Base-by-base conservation (phyloP, 495 filamentous ascomycete species). In the Clohesyomyces aquaticus region DNA sequence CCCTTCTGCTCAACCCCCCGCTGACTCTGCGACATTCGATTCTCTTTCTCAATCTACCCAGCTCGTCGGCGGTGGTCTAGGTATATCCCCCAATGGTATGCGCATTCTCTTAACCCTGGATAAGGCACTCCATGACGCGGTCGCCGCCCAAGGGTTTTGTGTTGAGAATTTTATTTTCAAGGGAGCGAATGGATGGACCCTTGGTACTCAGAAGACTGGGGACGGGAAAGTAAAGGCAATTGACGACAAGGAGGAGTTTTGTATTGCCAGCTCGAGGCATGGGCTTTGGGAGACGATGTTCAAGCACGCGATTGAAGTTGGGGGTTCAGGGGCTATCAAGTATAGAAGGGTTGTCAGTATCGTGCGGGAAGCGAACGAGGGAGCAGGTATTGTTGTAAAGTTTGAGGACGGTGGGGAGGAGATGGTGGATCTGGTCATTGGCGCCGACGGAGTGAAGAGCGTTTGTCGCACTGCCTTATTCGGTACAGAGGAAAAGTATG, bases 361-460 rank as follows among this genome's bases (percentile, higher is more conserved):
- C 21, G 47, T 27, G 21, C 26, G 29, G 19, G 25, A 48, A 3
- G 50, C 55, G 11, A 29, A 63, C 9, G 28, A n/a, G 12, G 54
- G 47, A 21, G 56, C 19, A 45, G 29, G 43, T 9, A 21, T 35
- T 1, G 73, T 79, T 43, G 54, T 69, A 12, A 73, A 77, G 38
- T 59, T 68, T 22, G 75, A 77, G 18, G 47, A 49, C 25, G 63
- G 43, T 23, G 57, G 53, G 8, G 67, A 70, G 3, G 76, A 77
- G 3, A 71, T 77, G 16, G 81, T 76, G 0, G 82, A 82, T 73
- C 56, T 89, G 59, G 75, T 86, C 1, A 77, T 88, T 65, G 85
- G 82, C n/a, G 82, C 83, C 0, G 85, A 87, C 72, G 86, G 86
- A 0, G 74, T 86, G 3, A 79, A 77, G 70, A 84, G 83, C 48